Percentiles rank a stretch among this genome's conserved stretches.
Conservation (phyloP, 140 eudicot genomes). For the Cichorium intybus region DNA sequence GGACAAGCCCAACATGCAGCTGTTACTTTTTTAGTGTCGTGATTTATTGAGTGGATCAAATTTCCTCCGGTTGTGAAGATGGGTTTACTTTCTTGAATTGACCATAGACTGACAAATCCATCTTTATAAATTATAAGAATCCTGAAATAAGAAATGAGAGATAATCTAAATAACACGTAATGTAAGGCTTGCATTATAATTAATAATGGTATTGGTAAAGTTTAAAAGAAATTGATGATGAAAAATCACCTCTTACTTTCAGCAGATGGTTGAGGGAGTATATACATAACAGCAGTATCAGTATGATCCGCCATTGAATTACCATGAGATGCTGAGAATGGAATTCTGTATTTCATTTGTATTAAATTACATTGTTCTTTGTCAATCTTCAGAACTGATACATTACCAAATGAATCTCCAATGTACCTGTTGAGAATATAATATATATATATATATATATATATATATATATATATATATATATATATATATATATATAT, state of each 20-base stretch:
- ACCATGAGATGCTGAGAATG: slow-evolving; percentile 61
- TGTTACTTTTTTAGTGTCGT: slow-evolving; percentile 79
- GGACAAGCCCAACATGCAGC: slow-evolving; percentile 97
- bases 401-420: slow-evolving; percentile 78
- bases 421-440: slow-evolving; percentile 57
- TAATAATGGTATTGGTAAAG: too few species aligned
- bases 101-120: slow-evolving; percentile 77
- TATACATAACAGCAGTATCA: slow-evolving; percentile 52
- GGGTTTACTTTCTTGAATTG: slow-evolving; percentile 72
- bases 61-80: slow-evolving; percentile 59
- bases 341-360: slow-evolving; percentile 75
- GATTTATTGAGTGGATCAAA: slow-evolving; percentile 40
- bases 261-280: slow-evolving; percentile 86
- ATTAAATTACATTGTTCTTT: slow-evolving; percentile 45
- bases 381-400: slow-evolving; percentile 70
- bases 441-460: too few species aligned
- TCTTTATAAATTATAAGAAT: slow-evolving; percentile 67
- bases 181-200: slow-evolving; percentile 12
- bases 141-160: slow-evolving; percentile 52
- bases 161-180: neutral
- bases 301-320: slow-evolving; percentile 43
- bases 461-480: too few species aligned
- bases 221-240: slow-evolving; percentile 1
- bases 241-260: slow-evolving; percentile 76
- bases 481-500: too few species aligned